Conservation (phyloP, 1,284 basidiomycete species). For the Apiotrichum laibachii region DNA sequence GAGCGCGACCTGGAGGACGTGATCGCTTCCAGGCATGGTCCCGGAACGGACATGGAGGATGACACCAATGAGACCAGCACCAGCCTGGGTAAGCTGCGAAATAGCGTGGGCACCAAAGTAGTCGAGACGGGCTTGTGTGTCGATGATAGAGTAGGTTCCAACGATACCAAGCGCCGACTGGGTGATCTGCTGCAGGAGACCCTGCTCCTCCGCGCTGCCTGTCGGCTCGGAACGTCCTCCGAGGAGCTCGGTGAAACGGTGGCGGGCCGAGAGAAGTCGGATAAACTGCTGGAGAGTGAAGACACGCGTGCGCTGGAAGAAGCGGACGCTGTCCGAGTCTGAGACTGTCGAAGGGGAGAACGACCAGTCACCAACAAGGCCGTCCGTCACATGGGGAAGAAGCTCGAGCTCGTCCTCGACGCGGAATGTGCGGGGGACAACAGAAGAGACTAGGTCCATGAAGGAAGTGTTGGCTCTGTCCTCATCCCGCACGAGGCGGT, state of each 20-base stretch:
- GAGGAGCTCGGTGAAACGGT: slow-evolving; percentile 30
- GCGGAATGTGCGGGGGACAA: slow-evolving; percentile 13
- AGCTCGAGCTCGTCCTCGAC: slow-evolving; percentile 30
- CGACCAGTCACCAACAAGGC: slow-evolving; percentile 35
- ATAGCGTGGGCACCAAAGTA: slow-evolving; percentile 41
- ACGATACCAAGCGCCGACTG: slow-evolving; percentile 35
- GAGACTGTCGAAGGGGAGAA: slow-evolving; percentile 32
- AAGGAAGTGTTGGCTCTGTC: slow-evolving; percentile 18
- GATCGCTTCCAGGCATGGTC: slow-evolving; percentile 18
- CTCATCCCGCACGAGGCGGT: slow-evolving; percentile 18
- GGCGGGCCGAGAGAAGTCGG: slow-evolving; percentile 30
- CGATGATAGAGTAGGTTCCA: slow-evolving; percentile 38
- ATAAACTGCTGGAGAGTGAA: slow-evolving; percentile 37
- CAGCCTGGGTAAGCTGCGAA: slow-evolving; percentile 37
- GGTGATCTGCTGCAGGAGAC: slow-evolving; percentile 31
- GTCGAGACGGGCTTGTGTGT: slow-evolving; percentile 31
- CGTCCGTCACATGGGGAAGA: slow-evolving; percentile 29
- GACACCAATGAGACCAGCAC: slow-evolving; percentile 36
- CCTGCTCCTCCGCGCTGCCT: slow-evolving; percentile 18
- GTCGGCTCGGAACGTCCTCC: slow-evolving; percentile 5
- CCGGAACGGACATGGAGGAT: slow-evolving; percentile 31
- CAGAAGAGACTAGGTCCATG: slow-evolving; percentile 22
- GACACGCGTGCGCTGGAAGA: slow-evolving; percentile 38
- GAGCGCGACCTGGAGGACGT: slow-evolving; percentile 25
- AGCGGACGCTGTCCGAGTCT: slow-evolving; percentile 34